Evolutionary conservation across 148 eudicot species (phyloP).

Genomic region (Limonium bicolor): DNA sequence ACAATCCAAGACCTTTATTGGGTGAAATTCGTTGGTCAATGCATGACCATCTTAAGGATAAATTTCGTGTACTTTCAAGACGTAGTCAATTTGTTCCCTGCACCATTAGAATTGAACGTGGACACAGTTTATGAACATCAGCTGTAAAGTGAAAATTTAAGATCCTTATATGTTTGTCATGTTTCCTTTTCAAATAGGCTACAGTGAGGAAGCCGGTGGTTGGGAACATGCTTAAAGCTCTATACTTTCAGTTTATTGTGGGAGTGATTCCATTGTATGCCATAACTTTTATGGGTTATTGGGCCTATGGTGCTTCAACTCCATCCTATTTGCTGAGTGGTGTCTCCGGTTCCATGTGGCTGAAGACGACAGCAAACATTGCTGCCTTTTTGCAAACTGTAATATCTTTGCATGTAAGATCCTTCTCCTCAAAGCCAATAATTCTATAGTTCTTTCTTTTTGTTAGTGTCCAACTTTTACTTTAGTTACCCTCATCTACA

Average conservation of each 20-base stretch:
- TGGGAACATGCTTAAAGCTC: slow-evolving; percentile 87
- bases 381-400: slow-evolving; percentile 68
- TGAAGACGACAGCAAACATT: slow-evolving; percentile 52
- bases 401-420: slow-evolving; percentile 66
- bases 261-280: slow-evolving; percentile 82
- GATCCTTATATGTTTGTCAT: not conserved
- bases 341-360: slow-evolving; percentile 73
- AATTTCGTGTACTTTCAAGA: too few species aligned
- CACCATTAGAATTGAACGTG: not conserved
- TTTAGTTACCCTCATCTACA: too few species aligned
- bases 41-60: too few species aligned
- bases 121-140: not conserved
- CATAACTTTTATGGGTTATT: slow-evolving; percentile 68
- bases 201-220: slow-evolving; percentile 86
- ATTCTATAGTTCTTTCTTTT: not conserved
- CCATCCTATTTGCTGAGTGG: slow-evolving; percentile 53
- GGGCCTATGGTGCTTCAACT: slow-evolving; percentile 79
- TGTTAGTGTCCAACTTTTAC: not conserved
- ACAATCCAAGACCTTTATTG: too few species aligned
- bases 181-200: slow-evolving; percentile 30
- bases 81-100: too few species aligned
- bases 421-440: not conserved
- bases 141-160: not conserved
- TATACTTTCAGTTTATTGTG: slow-evolving; percentile 71
- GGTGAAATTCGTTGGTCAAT: too few species aligned